phyloP scores from a whole-genome alignment of 1,139 yeast genomes.

The Maudiozyma humilis region DNA sequence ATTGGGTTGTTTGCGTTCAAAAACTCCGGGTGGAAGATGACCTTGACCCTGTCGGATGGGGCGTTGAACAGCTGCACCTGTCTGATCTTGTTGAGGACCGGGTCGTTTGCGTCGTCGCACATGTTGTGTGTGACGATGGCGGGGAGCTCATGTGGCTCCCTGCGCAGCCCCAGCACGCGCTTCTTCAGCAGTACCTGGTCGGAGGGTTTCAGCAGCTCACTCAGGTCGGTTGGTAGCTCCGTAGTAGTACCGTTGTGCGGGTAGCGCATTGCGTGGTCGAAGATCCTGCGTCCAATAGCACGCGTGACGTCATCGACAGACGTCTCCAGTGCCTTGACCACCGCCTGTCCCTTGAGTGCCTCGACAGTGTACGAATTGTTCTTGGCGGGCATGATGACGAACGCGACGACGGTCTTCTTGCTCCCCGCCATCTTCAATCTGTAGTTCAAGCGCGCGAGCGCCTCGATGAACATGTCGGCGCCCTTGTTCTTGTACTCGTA shows the following conservation, averaged over 20 bases:
- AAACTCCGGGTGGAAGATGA: slow-evolving; percentile 96
- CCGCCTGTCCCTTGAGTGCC: slow-evolving; percentile 94
- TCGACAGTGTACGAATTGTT: slow-evolving; percentile 93
- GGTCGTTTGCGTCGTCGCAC: slow-evolving; percentile 87
- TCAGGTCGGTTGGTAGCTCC: slow-evolving; percentile 52
- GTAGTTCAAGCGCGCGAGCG: slow-evolving; percentile 87
- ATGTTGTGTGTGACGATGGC: slow-evolving; percentile 98
- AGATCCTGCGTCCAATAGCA: slow-evolving; percentile 76
- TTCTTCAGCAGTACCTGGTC: slow-evolving; percentile 87
- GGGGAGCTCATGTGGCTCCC: slow-evolving; percentile 77
- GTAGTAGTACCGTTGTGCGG: slow-evolving; percentile 48
- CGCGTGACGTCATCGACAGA: slow-evolving; percentile 85
- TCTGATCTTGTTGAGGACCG: slow-evolving; percentile 85
- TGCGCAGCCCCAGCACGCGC: slow-evolving; percentile 82
- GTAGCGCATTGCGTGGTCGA: slow-evolving; percentile 83
- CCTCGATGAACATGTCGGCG: slow-evolving; percentile 88
- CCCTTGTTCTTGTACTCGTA: slow-evolving; percentile 96
- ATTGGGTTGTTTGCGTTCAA: slow-evolving; percentile 92
- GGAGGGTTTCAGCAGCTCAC: slow-evolving; percentile 76
- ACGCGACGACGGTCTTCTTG: slow-evolving; percentile 92
- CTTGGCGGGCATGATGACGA: slow-evolving; percentile 95
- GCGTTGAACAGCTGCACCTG: slow-evolving; percentile 84
- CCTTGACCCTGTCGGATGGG: slow-evolving; percentile 86
- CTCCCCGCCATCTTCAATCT: slow-evolving; percentile 73
- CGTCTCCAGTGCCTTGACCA: slow-evolving; percentile 79